Evolutionary conservation across 805 yeast species (phyloP).

Genomic region (Komagataella ulmi): DNA sequence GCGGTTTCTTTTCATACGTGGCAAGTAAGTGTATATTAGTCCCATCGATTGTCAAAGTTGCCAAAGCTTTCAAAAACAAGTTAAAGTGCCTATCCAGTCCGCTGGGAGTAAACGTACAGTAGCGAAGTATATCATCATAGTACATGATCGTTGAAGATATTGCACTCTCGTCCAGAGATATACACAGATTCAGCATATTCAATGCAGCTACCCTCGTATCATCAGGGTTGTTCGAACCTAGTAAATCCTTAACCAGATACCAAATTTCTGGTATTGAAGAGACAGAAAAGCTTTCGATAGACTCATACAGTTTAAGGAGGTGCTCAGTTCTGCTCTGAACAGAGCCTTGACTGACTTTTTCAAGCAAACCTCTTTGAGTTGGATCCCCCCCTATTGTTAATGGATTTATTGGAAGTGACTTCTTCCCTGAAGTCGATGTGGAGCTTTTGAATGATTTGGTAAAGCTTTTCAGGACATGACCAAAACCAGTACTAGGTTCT

Average conservation of each 20-base stretch:
- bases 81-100: slow-evolving; percentile 18
- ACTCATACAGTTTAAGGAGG: slow-evolving; percentile 33
- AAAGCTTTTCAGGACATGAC: slow-evolving; percentile 9
- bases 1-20: not conserved
- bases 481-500: not conserved
- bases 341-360: slow-evolving; percentile 10
- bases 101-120: slow-evolving; percentile 18
- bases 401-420: slow-evolving; percentile 12
- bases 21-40: slow-evolving; percentile 5
- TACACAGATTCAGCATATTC: slow-evolving; percentile 40
- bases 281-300: slow-evolving; percentile 37
- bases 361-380: slow-evolving; percentile 9
- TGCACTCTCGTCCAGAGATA: slow-evolving; percentile 34
- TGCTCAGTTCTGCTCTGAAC: slow-evolving; percentile 28
- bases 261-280: slow-evolving; percentile 62
- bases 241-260: slow-evolving; percentile 49
- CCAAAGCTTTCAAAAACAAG: slow-evolving; percentile 33
- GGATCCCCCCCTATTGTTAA: slow-evolving; percentile 15
- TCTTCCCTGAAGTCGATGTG: slow-evolving; percentile 2
- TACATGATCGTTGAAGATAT: slow-evolving; percentile 33
- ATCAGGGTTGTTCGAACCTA: slow-evolving; percentile 20
- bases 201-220: slow-evolving; percentile 35
- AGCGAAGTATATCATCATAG: slow-evolving; percentile 42
- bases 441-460: slow-evolving; percentile 9
- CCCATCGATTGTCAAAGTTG: slow-evolving; percentile 28